Percentiles rank a stretch among this genome's conserved stretches.
Conservation (phyloP, 345 rosid species). For the Lenwebbia sp. region DNA sequence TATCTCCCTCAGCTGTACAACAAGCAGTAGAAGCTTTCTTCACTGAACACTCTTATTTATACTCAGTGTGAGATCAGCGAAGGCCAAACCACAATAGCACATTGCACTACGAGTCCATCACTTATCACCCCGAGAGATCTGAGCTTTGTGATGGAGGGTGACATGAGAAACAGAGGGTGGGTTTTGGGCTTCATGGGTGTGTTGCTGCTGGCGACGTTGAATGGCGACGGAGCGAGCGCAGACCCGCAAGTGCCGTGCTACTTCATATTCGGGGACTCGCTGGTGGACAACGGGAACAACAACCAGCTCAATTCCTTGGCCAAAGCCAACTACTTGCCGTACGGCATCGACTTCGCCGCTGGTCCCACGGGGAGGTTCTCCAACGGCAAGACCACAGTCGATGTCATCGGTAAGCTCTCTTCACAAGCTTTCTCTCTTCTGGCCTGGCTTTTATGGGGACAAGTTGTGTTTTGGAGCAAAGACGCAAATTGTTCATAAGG, state of each 20-base stretch:
- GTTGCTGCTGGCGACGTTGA: neutral
- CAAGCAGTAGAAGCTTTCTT: neutral
- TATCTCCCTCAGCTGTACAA: constrained; percentile 15
- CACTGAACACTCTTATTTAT: neutral
- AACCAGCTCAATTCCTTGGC: constrained; percentile 58
- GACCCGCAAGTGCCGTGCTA: constrained; percentile 70
- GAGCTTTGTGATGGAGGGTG: neutral
- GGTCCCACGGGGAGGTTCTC: constrained; percentile 80
- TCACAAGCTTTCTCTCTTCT: neutral
- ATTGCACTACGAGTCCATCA: neutral
- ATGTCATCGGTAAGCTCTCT: constrained; percentile 38
- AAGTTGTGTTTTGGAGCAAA: neutral
- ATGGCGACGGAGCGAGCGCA: constrained; percentile 10
- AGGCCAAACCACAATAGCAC: neutral
- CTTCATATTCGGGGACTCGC: constrained; percentile 84
- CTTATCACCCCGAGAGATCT: neutral
- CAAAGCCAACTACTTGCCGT: constrained; percentile 64
- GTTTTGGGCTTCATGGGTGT: neutral
- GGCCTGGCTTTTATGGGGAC: neutral
- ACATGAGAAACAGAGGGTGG: neutral
- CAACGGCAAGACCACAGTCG: constrained; percentile 75
- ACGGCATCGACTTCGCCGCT: constrained; percentile 63
- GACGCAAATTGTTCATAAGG: neutral
- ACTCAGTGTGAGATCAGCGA: neutral
- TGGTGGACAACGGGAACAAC: constrained; percentile 92